Evolutionary conservation across 139 green algal genomes (phyloP), one percentile per base, ranked within the genome.

Genomic region (Picochlorum sp.): DNA sequence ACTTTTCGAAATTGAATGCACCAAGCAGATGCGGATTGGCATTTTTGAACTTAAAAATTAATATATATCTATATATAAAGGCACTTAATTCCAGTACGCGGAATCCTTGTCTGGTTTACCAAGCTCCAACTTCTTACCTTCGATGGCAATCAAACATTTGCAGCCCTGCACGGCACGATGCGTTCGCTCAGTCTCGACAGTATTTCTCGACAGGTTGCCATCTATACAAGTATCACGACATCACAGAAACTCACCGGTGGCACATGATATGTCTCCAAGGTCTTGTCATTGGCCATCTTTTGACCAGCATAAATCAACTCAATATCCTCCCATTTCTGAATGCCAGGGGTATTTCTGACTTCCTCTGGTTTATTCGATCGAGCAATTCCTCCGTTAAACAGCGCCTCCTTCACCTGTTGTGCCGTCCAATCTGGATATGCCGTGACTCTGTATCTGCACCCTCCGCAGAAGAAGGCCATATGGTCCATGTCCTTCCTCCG

Each of bases 401-500:
- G 73, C 26, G 80, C 81, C 61, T 87, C 63, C 79, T 95, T 96
- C 10, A 96, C 83, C 64, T 81, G 62, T 23, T 62, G 75, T 31
- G 85, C 88, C n/a, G 75, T 83, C 83, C 84, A 92, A 24, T 88
- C 75, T n/a, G 84, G 88, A 6, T 77, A 69, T 0, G 81, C 87
- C 4, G 84, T 87, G 5, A 95, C 81, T 0, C 86, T 73, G 73
- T 97, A 97, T 34, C 90, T 80, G 75, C 86, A 95, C 14, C 89
- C 89, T 18, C 78, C 69, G 73, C 86, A 96, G 78, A 94, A 96
- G 74, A 95, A 95, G 3, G 79, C 80, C 71, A 95, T 78, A 77
- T 95, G 86, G 24, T 79, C 70, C 61, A 86, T 84, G 69, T 97
- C 84, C 68, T 90, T 97, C 20, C 86, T 78, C 0, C 86, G 87